Evolutionary conservation across 768 basidiomycete species (phyloP).

Genomic region (Suillus hirtellus): DNA sequence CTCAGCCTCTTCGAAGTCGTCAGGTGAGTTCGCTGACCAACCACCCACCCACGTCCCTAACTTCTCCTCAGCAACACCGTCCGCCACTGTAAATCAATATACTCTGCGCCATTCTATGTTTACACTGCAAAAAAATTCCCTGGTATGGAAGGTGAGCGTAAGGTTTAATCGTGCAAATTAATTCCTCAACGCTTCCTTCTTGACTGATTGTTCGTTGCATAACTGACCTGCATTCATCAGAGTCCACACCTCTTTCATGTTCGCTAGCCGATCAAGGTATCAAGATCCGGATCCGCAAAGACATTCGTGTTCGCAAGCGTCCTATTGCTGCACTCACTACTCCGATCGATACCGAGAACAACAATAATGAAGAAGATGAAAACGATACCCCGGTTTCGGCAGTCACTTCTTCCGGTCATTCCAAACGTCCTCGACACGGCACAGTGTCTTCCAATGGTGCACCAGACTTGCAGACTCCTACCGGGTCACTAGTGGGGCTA

Average conservation of each 20-base stretch:
- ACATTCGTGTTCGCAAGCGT: conserved; percentile 81
- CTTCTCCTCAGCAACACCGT: conserved; percentile 64
- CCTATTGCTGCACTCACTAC: conserved; percentile 42
- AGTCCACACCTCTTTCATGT: conserved; percentile 86
- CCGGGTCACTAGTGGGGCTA: conserved; percentile 28
- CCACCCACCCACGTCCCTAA: conserved; percentile 11
- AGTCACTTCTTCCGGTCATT: conserved; percentile 7
- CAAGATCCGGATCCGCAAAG: conserved; percentile 92
- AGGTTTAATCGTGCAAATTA: conserved; percentile 7
- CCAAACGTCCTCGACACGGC: conserved; percentile 32
- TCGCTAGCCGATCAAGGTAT: conserved; percentile 95
- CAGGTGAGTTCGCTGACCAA: conserved; percentile 55
- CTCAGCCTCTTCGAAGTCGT: conserved; percentile 87
- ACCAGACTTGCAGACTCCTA: conserved; percentile 21
- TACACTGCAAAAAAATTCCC: conserved; percentile 97
- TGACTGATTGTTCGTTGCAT: conserved; percentile 8
- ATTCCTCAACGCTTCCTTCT: conserved; percentile 9
- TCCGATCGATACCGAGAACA: conserved; percentile 20
- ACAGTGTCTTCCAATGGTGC: conserved; percentile 26
- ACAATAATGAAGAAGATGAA: conserved; percentile 28
- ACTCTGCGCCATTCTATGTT: conserved; percentile 88
- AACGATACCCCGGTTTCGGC: conserved; percentile 6
- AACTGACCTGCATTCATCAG: conserved; percentile 38
- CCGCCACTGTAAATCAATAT: conserved; percentile 87
- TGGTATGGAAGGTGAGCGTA: conserved; percentile 82